Evolutionary conservation across 2,329 filamentous ascomycete species (phyloP).

Genomic region (Fusarium sp.): DNA sequence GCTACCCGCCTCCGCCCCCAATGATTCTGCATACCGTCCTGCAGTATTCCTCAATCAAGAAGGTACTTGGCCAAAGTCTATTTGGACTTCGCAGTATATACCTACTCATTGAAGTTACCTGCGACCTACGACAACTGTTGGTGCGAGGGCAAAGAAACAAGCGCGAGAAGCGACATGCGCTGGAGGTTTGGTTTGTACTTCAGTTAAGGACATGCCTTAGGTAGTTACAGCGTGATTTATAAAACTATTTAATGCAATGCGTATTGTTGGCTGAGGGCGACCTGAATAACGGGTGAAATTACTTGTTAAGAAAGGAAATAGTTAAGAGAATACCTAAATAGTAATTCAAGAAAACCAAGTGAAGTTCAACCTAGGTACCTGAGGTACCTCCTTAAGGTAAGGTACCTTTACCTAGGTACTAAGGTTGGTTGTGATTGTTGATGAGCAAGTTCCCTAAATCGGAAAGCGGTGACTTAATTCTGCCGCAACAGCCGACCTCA

Average conservation of each 20-base stretch:
- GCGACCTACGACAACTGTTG: background rate
- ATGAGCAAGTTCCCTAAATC: constrained; percentile 8
- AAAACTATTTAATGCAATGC: background rate
- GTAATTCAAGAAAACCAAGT: too few relatives aligned
- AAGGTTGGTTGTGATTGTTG: background rate
- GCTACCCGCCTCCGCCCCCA: background rate
- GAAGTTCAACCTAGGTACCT: too few relatives aligned
- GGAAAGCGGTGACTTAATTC: constrained; percentile 47
- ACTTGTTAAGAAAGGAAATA: too few relatives aligned
- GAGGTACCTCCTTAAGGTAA: too few relatives aligned
- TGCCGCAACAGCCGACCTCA: constrained; percentile 42
- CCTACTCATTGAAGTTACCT: background rate
- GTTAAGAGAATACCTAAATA: too few relatives aligned
- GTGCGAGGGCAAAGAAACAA: background rate
- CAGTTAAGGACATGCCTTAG: background rate
- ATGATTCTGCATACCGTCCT: background rate
- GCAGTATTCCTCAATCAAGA: background rate
- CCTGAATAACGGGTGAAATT: too few relatives aligned
- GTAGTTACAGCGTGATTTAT: constrained; percentile 1
- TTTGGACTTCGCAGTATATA: background rate
- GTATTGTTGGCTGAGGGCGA: background rate
- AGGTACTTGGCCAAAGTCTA: constrained; percentile 2
- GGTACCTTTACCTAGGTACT: too few relatives aligned
- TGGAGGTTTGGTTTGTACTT: background rate
- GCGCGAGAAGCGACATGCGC: constrained; percentile 7